A percentile compares a stretch with the other conserved stretches of the same genome.
Evolutionary conservation across 2,329 filamentous ascomycete species (phyloP).

Genomic region (Hawksworthiomyces lignivorus): DNA sequence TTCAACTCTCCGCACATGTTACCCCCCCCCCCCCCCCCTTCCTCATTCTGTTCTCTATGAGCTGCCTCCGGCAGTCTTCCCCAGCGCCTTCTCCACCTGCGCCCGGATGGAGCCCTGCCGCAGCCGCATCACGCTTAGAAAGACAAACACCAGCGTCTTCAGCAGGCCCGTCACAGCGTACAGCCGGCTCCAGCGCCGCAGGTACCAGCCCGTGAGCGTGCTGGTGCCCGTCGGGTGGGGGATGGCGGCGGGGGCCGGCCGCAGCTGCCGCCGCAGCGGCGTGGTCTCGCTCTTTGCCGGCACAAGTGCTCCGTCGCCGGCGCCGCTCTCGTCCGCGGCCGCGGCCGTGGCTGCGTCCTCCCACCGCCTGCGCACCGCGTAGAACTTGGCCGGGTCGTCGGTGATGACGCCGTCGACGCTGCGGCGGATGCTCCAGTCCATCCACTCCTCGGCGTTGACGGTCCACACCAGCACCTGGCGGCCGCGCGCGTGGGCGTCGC

Average conservation of each 20-base stretch:
- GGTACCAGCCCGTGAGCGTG: constrained; percentile 9
- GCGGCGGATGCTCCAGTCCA: constrained; percentile 69
- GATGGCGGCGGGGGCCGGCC: background rate
- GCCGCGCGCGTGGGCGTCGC: constrained; percentile 44
- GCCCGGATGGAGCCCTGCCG: constrained; percentile 10
- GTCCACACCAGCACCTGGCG: constrained; percentile 75
- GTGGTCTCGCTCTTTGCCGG: constrained; percentile 1
- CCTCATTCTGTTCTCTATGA: too few species aligned
- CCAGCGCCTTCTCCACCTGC: constrained; percentile 9
- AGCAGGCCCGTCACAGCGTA: constrained; percentile 9
- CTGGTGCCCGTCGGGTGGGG: constrained; percentile 6
- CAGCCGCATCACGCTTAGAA: constrained; percentile 6
- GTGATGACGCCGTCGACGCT: constrained; percentile 75
- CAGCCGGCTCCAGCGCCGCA: constrained; percentile 16
- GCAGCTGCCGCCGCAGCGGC: background rate
- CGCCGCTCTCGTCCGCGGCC: background rate
- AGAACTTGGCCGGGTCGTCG: constrained; percentile 66
- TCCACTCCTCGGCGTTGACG: constrained; percentile 68
- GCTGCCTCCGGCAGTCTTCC: too few species aligned
- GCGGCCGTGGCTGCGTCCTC: too few species aligned
- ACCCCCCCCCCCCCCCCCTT: too few species aligned
- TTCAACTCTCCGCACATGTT: too few species aligned
- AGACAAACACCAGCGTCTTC: constrained; percentile 5
- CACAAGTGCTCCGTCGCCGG: too few species aligned
- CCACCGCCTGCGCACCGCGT: constrained; percentile 46